phyloP scores from a whole-genome alignment of 75 land plant genomes.

The Adiantum capillusveneris region DNA sequence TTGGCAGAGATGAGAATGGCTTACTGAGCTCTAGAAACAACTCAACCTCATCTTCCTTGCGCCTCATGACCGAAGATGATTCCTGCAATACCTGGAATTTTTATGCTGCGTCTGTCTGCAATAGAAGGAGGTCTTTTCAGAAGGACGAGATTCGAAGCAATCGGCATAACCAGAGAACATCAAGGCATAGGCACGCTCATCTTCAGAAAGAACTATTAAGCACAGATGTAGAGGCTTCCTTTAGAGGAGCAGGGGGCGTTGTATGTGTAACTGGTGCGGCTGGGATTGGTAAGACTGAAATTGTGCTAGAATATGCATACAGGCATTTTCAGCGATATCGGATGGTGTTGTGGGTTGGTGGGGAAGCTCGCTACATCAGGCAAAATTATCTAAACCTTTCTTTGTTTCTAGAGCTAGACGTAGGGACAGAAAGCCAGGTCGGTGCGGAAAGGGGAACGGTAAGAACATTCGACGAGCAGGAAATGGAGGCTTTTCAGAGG shows the following conservation, averaged over 20 bases:
- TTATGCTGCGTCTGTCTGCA: background rate
- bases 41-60: background rate
- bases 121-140: background rate
- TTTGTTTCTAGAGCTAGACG: slow-evolving; percentile 54
- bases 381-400: slow-evolving; percentile 74
- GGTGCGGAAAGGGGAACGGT: slow-evolving; percentile 46
- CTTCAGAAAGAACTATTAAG: background rate
- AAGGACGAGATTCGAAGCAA: background rate
- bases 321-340: slow-evolving; percentile 64
- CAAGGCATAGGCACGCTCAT: background rate
- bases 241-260: slow-evolving; percentile 13
- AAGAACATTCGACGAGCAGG: slow-evolving; percentile 69
- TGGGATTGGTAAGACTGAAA: slow-evolving; percentile 83
- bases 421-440: slow-evolving; percentile 55
- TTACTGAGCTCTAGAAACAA: background rate
- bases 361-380: slow-evolving; percentile 69
- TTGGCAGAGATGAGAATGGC: background rate
- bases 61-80: background rate
- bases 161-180: background rate
- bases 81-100: background rate
- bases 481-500: slow-evolving; percentile 69
- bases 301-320: slow-evolving; percentile 78
- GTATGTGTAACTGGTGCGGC: slow-evolving; percentile 54
- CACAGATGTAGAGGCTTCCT: background rate
- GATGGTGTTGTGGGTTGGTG: slow-evolving; percentile 86